phyloP scores from a whole-genome alignment of 2,329 filamentous ascomycete species.

The Aspergillus carbonarius region DNA sequence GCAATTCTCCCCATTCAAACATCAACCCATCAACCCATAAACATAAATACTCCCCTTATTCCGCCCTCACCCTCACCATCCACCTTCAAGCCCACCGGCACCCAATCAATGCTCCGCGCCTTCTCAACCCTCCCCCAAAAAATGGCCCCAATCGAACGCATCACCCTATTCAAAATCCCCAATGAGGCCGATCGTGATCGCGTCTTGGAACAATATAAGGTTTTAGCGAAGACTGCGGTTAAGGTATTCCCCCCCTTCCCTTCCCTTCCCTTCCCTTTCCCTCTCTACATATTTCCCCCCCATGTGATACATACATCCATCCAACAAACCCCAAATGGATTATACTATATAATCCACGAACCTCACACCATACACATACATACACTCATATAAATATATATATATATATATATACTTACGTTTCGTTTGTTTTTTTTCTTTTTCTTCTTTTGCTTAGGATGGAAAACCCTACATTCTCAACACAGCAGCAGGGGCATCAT shows the following conservation, averaged over 20 bases:
- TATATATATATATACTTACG: too few species aligned
- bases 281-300: too few species aligned
- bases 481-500: slow-evolving; percentile 54
- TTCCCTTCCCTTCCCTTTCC: background rate
- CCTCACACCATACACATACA: too few species aligned
- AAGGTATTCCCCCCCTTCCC: slow-evolving; percentile 35
- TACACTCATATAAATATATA: too few species aligned
- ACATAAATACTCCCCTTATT: background rate
- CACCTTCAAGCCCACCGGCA: background rate
- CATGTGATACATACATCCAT: too few species aligned
- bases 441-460: too few species aligned
- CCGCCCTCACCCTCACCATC: background rate
- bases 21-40: background rate
- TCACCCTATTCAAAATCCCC: slow-evolving; percentile 56
- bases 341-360: too few species aligned
- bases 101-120: background rate
- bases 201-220: slow-evolving; percentile 47
- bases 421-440: too few species aligned
- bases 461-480: slow-evolving; percentile 69
- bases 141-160: slow-evolving; percentile 48
- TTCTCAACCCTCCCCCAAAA: slow-evolving; percentile 5
- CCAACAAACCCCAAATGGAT: too few species aligned
- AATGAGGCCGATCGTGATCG: slow-evolving; percentile 45
- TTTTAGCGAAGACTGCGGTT: slow-evolving; percentile 43
- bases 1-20: too few species aligned